Conservation (phyloP, 2,329 filamentous ascomycete species). For the Microdochium paspali region DNA sequence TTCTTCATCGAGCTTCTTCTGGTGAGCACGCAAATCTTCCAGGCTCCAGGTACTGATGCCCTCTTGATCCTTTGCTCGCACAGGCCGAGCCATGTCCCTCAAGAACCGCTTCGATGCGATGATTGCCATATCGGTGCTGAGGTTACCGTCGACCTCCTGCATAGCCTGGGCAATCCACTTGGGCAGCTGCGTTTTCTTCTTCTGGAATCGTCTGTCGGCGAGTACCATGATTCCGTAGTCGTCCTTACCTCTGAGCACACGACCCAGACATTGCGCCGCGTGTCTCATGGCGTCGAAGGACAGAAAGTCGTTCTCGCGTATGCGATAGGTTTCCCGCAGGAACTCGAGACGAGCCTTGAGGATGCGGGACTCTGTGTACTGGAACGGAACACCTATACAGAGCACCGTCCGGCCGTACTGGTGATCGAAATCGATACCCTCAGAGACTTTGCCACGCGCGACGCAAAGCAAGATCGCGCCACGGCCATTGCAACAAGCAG, state of each 20-base stretch:
- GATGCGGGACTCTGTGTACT: conserved; percentile 96
- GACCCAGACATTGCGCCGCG: conserved; percentile 89
- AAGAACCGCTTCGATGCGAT: conserved; percentile 84
- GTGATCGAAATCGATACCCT: conserved; percentile 98
- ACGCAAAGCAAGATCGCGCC: conserved; percentile 91
- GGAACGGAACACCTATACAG: conserved; percentile 94
- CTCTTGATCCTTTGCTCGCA: conserved; percentile 73
- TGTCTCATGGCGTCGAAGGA: conserved; percentile 99
- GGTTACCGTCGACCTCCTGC: conserved; percentile 73
- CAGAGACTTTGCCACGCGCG: conserved; percentile 91
- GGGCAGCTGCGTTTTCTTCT: conserved; percentile 81
- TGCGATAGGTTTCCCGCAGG: conserved; percentile 91
- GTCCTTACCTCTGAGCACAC: conserved; percentile 90
- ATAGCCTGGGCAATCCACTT: conserved; percentile 95
- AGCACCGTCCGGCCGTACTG: conserved; percentile 94
- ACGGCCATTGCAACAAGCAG: conserved; percentile 92
- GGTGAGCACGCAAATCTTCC: conserved; percentile 67
- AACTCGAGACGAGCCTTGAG: conserved; percentile 94
- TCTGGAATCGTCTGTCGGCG: conserved; percentile 86
- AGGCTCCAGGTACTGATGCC: conserved; percentile 89
- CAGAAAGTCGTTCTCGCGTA: conserved; percentile 92
- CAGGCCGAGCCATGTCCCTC: conserved; percentile 84
- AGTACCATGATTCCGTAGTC: conserved; percentile 99
- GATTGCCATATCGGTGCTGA: conserved; percentile 93
- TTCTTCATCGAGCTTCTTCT: conserved; percentile 64